Conservation (phyloP, 257 asterid genomes). For the Solanum virginianum region DNA sequence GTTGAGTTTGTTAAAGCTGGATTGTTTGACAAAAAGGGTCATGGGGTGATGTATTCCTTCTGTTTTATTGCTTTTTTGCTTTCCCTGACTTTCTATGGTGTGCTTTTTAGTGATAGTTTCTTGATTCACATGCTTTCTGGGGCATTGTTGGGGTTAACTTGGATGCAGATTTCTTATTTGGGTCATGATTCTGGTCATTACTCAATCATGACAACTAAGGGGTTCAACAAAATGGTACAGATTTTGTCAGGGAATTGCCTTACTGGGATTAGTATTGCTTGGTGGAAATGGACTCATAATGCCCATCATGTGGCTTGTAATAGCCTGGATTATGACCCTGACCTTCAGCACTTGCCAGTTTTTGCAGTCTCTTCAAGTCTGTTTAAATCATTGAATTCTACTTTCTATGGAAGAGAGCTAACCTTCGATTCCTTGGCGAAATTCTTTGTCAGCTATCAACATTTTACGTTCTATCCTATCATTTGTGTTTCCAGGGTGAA, state of each 20-base stretch:
- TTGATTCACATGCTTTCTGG: constrained; percentile 25
- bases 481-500: constrained; percentile 62
- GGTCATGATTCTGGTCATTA: constrained; percentile 98
- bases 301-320: constrained; percentile 79
- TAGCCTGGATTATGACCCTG: constrained; percentile 83
- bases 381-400: constrained; percentile 37
- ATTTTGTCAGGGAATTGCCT: constrained; percentile 67
- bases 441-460: constrained; percentile 67
- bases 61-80: constrained; percentile 5
- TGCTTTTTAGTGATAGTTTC: constrained; percentile 9
- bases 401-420: constrained; percentile 55
- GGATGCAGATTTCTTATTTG: constrained; percentile 48
- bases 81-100: constrained; percentile 15
- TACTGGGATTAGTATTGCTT: constrained; percentile 90
- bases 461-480: constrained; percentile 52
- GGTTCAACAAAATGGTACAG: constrained; percentile 49
- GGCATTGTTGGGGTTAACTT: constrained; percentile 21
- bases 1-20: constrained; percentile 23
- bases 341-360: constrained; percentile 76
- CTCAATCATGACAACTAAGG: constrained; percentile 38
- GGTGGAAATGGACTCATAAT: constrained; percentile 99
- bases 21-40: constrained; percentile 34
- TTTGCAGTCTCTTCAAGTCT: constrained; percentile 51
- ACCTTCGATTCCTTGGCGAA: constrained; percentile 50
- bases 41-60: constrained; percentile 20